Conservation (phyloP, 163 green algal species). For the Scenedesmus sp. region DNA sequence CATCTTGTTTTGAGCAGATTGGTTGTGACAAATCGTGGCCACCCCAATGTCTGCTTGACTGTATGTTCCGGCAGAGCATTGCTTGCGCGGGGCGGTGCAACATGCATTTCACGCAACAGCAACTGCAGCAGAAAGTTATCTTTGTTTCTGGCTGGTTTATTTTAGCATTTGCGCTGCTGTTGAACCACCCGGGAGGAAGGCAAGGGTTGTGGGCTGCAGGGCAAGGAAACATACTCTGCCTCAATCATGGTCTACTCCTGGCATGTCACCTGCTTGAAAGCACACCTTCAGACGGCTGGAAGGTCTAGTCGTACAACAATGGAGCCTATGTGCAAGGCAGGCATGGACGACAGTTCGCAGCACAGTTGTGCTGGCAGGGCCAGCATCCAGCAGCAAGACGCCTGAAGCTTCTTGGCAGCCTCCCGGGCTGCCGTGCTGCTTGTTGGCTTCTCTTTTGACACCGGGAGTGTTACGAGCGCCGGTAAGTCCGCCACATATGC, state of each 20-base stretch:
- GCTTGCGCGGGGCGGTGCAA: too few species aligned
- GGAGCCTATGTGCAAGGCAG: not conserved
- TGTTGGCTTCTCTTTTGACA: too few species aligned
- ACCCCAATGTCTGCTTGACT: too few species aligned
- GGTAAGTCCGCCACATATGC: too few species aligned
- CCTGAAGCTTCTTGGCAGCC: not conserved
- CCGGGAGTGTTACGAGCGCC: too few species aligned
- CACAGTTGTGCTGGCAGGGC: not conserved
- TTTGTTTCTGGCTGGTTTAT: not conserved
- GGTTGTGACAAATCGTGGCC: too few species aligned
- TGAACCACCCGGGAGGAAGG: not conserved
- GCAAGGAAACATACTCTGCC: not conserved
- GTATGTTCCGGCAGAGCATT: too few species aligned
- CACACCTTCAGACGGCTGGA: not conserved
- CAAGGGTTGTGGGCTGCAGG: not conserved
- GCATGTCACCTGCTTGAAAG: not conserved
- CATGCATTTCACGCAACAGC: too few species aligned
- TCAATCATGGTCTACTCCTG: too few species aligned
- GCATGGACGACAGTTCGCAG: not conserved
- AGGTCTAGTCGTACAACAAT: not conserved
- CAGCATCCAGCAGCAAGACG: not conserved
- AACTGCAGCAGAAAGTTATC: too few species aligned
- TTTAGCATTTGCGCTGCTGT: not conserved
- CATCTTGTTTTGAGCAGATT: too few species aligned
- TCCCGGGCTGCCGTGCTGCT: too few species aligned